Percentiles rank a stretch among this genome's conserved stretches.
phyloP scores from a whole-genome alignment of 2,329 filamentous ascomycete genomes.

The Colletotrichum shisoi region DNA sequence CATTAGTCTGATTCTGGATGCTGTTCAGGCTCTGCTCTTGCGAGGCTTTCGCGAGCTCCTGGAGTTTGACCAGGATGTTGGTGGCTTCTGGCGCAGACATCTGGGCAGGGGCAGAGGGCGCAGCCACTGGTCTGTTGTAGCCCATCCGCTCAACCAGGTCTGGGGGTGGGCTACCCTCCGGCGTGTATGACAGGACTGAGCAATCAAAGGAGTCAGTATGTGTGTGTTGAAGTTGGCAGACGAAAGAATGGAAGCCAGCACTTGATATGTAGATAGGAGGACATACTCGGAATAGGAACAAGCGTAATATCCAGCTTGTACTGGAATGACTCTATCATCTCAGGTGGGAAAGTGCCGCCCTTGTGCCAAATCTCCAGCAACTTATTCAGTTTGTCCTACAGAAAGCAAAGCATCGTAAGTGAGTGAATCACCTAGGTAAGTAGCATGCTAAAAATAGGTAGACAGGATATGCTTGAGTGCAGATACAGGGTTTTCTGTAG shows the following conservation, averaged over 20 bases:
- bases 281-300: constrained; percentile 67
- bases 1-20: constrained; percentile 42
- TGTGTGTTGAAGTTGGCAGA: neutral
- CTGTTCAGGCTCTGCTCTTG: constrained; percentile 47
- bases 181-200: constrained; percentile 74
- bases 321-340: constrained; percentile 84
- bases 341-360: constrained; percentile 83
- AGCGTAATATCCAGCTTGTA: constrained; percentile 73
- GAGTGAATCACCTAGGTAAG: constrained; percentile 31
- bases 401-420: constrained; percentile 54
- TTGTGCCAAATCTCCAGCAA: constrained; percentile 98
- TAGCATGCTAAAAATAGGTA: neutral
- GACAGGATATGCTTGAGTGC: neutral
- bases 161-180: constrained; percentile 67
- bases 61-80: constrained; percentile 81
- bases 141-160: constrained; percentile 53
- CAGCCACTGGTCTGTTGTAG: constrained; percentile 42
- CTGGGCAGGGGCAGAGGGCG: constrained; percentile 50
- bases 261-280: constrained; percentile 39
- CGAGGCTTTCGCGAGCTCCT: constrained; percentile 60
- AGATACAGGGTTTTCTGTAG: neutral
- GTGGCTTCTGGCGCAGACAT: constrained; percentile 56
- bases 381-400: constrained; percentile 95
- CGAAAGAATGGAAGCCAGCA: constrained; percentile 26
- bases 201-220: constrained; percentile 24